Evolutionary conservation across 2,329 filamentous ascomycete genomes (phyloP), one percentile per base, ranked within the genome.

Genomic region (Neofusicoccum parvum): DNA sequence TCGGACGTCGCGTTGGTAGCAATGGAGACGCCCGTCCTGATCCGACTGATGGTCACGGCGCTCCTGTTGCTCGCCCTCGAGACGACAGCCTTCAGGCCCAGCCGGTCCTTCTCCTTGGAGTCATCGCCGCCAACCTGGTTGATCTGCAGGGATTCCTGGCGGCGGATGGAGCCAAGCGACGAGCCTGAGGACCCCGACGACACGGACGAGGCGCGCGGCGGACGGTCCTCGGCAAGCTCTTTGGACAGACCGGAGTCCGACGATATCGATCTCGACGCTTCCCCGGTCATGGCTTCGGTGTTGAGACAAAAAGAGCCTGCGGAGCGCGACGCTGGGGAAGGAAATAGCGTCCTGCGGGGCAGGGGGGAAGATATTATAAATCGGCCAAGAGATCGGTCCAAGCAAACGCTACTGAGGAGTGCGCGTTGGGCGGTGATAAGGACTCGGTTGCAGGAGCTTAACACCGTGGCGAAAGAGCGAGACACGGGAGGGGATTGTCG

Each of bases 1-100:
- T 83, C 80, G 7, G 72, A 71, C 6, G 76, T 79, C 62, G 76
- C 74, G 54, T 76, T 78, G 2, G 78, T 79, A 5, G 73, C 72
- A 3, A 75, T 49, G 43, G 63, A 65, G 17, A 56, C 53, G 34
- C 63, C 63, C 10, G 63, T 65, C 15, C 45, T 48, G 32, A 32
- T 58, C 12, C 53, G 51, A 36, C 53, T 37, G 27, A 65, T 17
- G 7, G 51, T 53, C 15, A 20, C 63, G 11, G n/a, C 63, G 2
- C 45, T 59, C 34, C 34, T 59, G n/a, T 41, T 48, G 20, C 51
- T 59, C n/a, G 63, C 45, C 27, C 34, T 50, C 17, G 63, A 65
- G 5, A 65, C 15, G 37, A 39, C 23, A 4, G 51, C 32, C 45
- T 36, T 56, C 45, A 65, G 53, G 15, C 63, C 62, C 10, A 63